Percentiles rank a stretch among this genome's conserved stretches.
Conservation (phyloP, 148 eudicot species). For the Vaccinium myrtillus region DNA sequence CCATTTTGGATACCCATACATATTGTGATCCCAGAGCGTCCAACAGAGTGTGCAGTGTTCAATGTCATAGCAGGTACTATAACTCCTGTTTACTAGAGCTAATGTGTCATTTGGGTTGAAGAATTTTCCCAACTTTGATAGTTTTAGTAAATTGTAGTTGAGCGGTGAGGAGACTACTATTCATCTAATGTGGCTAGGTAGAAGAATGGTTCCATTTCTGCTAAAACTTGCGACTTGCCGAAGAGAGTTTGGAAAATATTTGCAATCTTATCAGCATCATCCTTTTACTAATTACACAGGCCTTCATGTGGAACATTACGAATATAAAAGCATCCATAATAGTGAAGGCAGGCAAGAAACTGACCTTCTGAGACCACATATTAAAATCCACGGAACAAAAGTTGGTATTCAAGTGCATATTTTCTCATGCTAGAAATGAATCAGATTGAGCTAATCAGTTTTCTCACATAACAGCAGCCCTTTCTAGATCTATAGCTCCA, state of each 20-base stretch:
- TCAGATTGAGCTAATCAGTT: no score
- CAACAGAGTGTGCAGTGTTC: conserved; percentile 89
- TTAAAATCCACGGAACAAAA: not conserved
- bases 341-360: not conserved
- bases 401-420: not conserved
- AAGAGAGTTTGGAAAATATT: not conserved
- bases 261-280: not conserved
- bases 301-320: not conserved
- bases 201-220: not conserved
- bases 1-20: conserved; percentile 99
- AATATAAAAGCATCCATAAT: not conserved
- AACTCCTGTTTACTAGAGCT: not conserved
- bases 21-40: conserved; percentile 94
- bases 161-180: not conserved
- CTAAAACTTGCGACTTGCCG: not conserved
- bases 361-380: not conserved
- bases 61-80: conserved; percentile 95
- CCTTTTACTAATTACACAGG: not conserved
- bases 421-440: no score
- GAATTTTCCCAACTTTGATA: not conserved
- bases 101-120: conserved; percentile 8
- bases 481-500: no score
- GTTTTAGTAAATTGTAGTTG: not conserved
- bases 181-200: not conserved
- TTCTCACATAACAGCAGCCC: no score